phyloP scores from a whole-genome alignment of 441 rosid genomes.

The Brassica balearica region DNA sequence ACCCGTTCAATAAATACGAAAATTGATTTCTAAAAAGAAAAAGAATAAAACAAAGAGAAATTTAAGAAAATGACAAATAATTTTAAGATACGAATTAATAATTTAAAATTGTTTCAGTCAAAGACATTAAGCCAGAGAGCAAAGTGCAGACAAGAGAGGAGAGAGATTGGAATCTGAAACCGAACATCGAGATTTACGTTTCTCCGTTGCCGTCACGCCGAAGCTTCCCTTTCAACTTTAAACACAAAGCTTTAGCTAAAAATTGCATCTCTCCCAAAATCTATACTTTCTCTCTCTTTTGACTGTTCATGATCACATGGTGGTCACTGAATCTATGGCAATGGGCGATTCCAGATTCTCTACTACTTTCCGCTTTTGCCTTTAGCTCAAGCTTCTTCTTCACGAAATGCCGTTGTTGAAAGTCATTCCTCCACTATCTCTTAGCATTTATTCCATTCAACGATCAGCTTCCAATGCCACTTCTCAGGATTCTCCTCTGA shows the following conservation, averaged over 20 bases:
- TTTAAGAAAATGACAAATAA: slow-evolving; percentile 24
- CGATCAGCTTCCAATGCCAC: slow-evolving; percentile 27
- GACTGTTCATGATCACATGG: slow-evolving; percentile 14
- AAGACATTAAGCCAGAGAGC: slow-evolving; percentile 28
- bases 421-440: slow-evolving; percentile 30
- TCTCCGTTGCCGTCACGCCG: slow-evolving; percentile 47
- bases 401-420: slow-evolving; percentile 46
- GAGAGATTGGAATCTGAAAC: slow-evolving; percentile 29
- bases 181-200: slow-evolving; percentile 42
- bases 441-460: too few species aligned
- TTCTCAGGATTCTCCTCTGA: slow-evolving; percentile 15
- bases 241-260: slow-evolving; percentile 21
- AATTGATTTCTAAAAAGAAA: too few species aligned
- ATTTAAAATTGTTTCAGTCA: slow-evolving; percentile 31
- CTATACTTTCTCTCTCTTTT: slow-evolving; percentile 19
- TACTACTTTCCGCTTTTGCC: slow-evolving; percentile 34
- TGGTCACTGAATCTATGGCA: slow-evolving; percentile 39
- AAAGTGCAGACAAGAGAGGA: slow-evolving; percentile 15
- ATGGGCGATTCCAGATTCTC: slow-evolving; percentile 47
- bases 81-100: too few species aligned
- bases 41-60: neutral
- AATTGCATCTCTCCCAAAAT: too few species aligned
- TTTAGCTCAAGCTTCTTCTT: slow-evolving; percentile 39
- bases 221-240: slow-evolving; percentile 12
- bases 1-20: slow-evolving; percentile 28